phyloP scores from a whole-genome alignment of 139 green algal genomes.

The Klebsormidium nitens region DNA sequence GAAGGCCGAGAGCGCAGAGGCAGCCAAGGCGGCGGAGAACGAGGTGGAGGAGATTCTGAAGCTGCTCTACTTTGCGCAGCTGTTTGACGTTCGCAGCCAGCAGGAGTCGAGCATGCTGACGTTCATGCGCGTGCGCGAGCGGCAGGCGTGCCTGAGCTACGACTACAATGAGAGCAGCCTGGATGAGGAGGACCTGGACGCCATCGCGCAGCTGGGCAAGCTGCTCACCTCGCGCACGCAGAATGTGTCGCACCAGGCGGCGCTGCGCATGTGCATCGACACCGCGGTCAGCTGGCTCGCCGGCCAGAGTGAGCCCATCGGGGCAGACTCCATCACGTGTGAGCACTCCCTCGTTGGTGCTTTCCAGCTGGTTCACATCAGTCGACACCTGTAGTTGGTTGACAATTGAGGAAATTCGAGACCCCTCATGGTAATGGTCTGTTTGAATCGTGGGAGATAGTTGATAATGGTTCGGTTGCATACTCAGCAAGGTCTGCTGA shows the following conservation, averaged over 20 bases:
- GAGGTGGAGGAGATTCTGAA: constrained; percentile 4
- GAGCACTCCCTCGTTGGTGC: too few species aligned
- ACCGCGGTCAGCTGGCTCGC: too few species aligned
- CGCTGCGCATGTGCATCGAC: too few species aligned
- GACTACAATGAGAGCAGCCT: constrained; percentile 1
- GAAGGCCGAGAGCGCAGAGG: background rate
- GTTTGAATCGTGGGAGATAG: too few species aligned
- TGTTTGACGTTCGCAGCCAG: constrained; percentile 12
- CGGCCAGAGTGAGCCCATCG: too few species aligned
- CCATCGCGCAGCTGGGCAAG: background rate
- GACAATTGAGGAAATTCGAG: too few species aligned
- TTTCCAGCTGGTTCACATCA: too few species aligned
- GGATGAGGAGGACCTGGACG: constrained; percentile 11
- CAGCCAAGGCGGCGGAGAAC: background rate
- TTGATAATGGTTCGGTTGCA: too few species aligned
- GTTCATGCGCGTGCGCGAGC: constrained; percentile 10
- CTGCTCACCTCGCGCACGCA: constrained; percentile 3
- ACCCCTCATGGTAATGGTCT: too few species aligned
- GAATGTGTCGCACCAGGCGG: background rate
- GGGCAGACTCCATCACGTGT: too few species aligned
- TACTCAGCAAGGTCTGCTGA: too few species aligned
- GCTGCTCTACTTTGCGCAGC: constrained; percentile 18
- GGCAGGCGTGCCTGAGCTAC: constrained; percentile 17
- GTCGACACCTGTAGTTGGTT: too few species aligned
- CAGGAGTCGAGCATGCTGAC: background rate